A percentile compares a stretch with the other conserved stretches of the same genome.
Evolutionary conservation across 2,329 filamentous ascomycete genomes (phyloP).

Genomic region (Colletotrichum kahawae): DNA sequence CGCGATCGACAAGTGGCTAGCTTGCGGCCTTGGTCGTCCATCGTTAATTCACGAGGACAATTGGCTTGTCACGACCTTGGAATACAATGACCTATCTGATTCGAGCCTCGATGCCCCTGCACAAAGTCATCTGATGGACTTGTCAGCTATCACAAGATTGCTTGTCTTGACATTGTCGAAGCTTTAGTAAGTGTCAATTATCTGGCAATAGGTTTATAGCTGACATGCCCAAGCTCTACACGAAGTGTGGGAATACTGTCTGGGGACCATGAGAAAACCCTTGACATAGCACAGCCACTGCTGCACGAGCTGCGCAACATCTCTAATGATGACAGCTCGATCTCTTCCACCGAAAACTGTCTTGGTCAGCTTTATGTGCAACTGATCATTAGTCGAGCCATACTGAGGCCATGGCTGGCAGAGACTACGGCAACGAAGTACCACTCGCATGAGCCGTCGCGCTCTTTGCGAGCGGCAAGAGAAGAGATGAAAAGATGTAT

Average conservation of each 20-base stretch:
- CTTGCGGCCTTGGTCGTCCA: constrained; percentile 22
- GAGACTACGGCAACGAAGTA: neutral
- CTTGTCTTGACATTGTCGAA: neutral
- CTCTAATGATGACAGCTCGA: fast-evolving
- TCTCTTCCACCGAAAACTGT: neutral
- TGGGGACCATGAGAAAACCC: neutral
- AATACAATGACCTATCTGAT: neutral
- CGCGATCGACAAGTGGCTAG: constrained; percentile 23
- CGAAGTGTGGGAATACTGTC: neutral
- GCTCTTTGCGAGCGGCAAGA: neutral
- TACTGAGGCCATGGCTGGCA: neutral
- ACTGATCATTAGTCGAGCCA: neutral
- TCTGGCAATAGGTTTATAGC: neutral
- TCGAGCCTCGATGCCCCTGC: neutral
- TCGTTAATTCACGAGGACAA: neutral
- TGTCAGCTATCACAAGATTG: neutral
- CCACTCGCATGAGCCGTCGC: neutral
- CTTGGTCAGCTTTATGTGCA: neutral
- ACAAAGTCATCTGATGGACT: neutral
- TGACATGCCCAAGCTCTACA: neutral
- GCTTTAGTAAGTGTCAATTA: neutral
- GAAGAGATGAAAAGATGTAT: neutral
- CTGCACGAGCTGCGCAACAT: neutral
- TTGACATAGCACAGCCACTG: neutral
- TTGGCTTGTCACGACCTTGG: neutral